Evolutionary conservation across 2,329 filamentous ascomycete genomes (phyloP), one percentile per base, ranked within the genome.

Genomic region (Dactylellina sp.): DNA sequence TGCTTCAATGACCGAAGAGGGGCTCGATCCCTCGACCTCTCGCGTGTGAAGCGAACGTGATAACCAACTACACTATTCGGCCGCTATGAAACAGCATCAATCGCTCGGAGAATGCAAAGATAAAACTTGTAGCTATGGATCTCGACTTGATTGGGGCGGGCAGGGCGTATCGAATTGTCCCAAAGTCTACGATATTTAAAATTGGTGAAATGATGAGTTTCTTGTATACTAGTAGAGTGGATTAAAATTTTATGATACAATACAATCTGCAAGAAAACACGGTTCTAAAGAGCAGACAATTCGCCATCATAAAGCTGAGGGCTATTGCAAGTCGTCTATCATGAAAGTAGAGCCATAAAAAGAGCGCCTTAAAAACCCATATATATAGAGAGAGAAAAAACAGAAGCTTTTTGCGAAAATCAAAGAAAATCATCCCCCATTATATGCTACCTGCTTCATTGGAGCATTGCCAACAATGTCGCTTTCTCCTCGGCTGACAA

Each of bases 401-500:
- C 18, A n/a, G n/a, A n/a, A n/a, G n/a, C n/a, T n/a, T 50, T 25
- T 25, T 28, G 20, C 9, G 25, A 18, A 25, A 32, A 50, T 7
- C 7, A 50, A 50, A 25, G 14, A 60, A 7, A 49, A 40, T 39
- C 9, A 25, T 42, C 28, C 28, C 32, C 18, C n/a, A n/a, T n/a
- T n/a, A n/a, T n/a, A n/a, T n/a, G n/a, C n/a, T n/a, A n/a, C n/a
- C n/a, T n/a, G n/a, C n/a, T n/a, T n/a, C 32, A 72, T 20, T 61
- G 56, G 61, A 78, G 72, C 64, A 76, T 40, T 81, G 85, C 87
- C 64, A 97, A 84, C 60, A 96, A 86, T 81, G 91, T 88, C 82
- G 97, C 93, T 81, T 92, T 91, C 85, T 99, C 93, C 76, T 88
- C 88, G 56, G 93, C 90, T 16, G 93, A 92, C 84, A 99, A 87